Conservation (phyloP, 768 basidiomycete species). For the Suillus weaverae region DNA sequence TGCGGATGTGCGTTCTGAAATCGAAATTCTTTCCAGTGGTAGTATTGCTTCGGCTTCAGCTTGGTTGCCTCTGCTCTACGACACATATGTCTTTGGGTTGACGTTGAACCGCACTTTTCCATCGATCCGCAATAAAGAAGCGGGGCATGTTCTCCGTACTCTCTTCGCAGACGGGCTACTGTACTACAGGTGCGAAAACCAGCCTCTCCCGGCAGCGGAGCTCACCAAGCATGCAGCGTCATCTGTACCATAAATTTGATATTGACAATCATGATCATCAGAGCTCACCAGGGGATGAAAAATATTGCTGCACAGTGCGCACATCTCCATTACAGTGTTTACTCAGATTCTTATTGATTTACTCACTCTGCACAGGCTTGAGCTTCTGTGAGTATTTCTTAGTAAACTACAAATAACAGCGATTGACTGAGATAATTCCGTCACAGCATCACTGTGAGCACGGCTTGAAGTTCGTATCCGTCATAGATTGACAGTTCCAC, state of each 20-base stretch:
- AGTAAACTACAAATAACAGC: constrained; percentile 25
- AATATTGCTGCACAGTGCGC: constrained; percentile 38
- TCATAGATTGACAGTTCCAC: not conserved
- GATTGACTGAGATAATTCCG: constrained; percentile 38
- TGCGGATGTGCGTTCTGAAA: not conserved
- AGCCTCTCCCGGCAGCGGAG: not conserved
- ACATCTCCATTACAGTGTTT: not conserved
- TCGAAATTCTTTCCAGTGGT: constrained; percentile 18
- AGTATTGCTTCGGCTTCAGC: constrained; percentile 36
- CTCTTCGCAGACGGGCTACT: constrained; percentile 34
- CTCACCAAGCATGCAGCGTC: constrained; percentile 24
- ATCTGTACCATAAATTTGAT: constrained; percentile 40
- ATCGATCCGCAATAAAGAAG: constrained; percentile 17
- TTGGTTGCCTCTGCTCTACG: constrained; percentile 42
- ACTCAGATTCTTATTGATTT: not conserved
- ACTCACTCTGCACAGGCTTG: constrained; percentile 21
- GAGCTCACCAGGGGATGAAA: constrained; percentile 28
- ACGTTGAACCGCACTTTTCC: constrained; percentile 33
- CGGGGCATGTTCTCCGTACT: constrained; percentile 22
- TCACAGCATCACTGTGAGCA: constrained; percentile 17
- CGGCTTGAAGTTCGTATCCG: not conserved
- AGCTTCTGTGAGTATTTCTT: constrained; percentile 40
- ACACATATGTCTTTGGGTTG: constrained; percentile 36
- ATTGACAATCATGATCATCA: constrained; percentile 39
- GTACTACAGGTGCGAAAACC: constrained; percentile 33